These are phyloP conservation scores for Clarireedia hainanense DNA, from an alignment of 2,329 filamentous ascomycete genomes.

Conservation along the genomic window DNA sequence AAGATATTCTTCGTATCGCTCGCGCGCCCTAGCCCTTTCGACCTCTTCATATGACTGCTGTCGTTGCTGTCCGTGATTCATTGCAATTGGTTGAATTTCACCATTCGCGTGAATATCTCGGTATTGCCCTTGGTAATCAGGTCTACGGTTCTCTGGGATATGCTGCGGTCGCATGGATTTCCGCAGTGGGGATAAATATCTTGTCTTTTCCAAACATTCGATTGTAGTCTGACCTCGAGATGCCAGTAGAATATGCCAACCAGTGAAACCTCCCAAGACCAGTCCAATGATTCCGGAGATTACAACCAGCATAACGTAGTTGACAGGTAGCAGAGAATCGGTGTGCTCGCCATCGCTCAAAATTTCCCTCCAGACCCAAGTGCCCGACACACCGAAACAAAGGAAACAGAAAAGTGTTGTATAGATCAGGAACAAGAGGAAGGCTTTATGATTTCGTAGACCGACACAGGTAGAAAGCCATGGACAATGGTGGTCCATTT, in stretches of 20 bases:
- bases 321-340: slow-evolving; percentile 76
- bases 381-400: slow-evolving; percentile 65
- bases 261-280: slow-evolving; percentile 81
- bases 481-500: slow-evolving; percentile 99
- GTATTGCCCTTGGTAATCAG: slow-evolving; percentile 62
- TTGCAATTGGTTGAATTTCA: slow-evolving; percentile 11
- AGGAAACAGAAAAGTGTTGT: slow-evolving; percentile 79
- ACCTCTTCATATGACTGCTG: slow-evolving; percentile 38
- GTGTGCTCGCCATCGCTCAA: slow-evolving; percentile 60
- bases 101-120: slow-evolving; percentile 44
- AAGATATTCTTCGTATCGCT: slow-evolving; percentile 72
- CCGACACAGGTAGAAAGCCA: slow-evolving; percentile 97
- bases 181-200: slow-evolving; percentile 77
- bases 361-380: slow-evolving; percentile 83
- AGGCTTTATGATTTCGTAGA: slow-evolving; percentile 90
- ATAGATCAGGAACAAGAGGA: slow-evolving; percentile 86
- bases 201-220: slow-evolving; percentile 90
- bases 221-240: slow-evolving; percentile 82
- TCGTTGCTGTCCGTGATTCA: slow-evolving; percentile 15
- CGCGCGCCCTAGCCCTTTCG: slow-evolving; percentile 56
- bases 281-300: slow-evolving; percentile 85
- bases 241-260: slow-evolving; percentile 83
- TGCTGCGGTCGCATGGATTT: slow-evolving; percentile 61
- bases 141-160: slow-evolving; percentile 39
- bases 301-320: slow-evolving; percentile 82